phyloP scores from a whole-genome alignment of 179 eudicot genomes.

The Silene coronaria region DNA sequence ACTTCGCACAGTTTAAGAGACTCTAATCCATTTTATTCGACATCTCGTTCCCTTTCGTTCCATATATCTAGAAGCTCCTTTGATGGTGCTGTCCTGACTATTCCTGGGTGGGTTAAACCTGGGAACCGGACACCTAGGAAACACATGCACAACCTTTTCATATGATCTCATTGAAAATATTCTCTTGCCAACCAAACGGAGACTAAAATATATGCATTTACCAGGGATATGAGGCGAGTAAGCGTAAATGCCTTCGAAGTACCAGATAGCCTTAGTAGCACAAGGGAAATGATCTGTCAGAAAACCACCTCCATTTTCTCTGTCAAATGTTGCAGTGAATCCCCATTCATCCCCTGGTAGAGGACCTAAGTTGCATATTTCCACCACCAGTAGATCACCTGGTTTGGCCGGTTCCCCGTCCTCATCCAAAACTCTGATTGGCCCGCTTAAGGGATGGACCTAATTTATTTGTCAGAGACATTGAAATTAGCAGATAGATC shows the following conservation, averaged over 20 bases:
- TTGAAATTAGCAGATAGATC: not conserved
- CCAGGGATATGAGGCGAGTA: slow-evolving; percentile 94
- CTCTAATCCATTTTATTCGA: slow-evolving; percentile 69
- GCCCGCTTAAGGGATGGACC: slow-evolving; percentile 93
- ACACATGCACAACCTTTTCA: not conserved
- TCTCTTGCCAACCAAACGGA: not conserved
- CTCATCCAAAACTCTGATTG: slow-evolving; percentile 56
- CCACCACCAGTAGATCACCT: slow-evolving; percentile 82
- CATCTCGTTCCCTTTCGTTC: slow-evolving; percentile 70
- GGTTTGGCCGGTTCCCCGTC: slow-evolving; percentile 69
- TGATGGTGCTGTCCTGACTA: slow-evolving; percentile 95
- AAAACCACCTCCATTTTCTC: slow-evolving; percentile 94
- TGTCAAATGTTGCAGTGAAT: slow-evolving; percentile 77
- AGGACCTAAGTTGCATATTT: slow-evolving; percentile 94
- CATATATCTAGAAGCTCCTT: slow-evolving; percentile 74
- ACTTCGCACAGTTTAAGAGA: slow-evolving; percentile 75
- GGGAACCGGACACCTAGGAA: slow-evolving; percentile 81
- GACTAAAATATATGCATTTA: slow-evolving; percentile 7
- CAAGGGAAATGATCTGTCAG: slow-evolving; percentile 88
- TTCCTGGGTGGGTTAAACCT: slow-evolving; percentile 88
- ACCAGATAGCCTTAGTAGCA: slow-evolving; percentile 94
- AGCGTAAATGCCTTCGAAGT: slow-evolving; percentile 92
- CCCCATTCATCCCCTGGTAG: slow-evolving; percentile 97
- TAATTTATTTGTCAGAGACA: slow-evolving; percentile 23
- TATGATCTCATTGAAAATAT: not conserved